These are phyloP conservation scores for Quercus alba DNA, from an alignment of 306 rosid genomes.

Conservation along the genomic window DNA sequence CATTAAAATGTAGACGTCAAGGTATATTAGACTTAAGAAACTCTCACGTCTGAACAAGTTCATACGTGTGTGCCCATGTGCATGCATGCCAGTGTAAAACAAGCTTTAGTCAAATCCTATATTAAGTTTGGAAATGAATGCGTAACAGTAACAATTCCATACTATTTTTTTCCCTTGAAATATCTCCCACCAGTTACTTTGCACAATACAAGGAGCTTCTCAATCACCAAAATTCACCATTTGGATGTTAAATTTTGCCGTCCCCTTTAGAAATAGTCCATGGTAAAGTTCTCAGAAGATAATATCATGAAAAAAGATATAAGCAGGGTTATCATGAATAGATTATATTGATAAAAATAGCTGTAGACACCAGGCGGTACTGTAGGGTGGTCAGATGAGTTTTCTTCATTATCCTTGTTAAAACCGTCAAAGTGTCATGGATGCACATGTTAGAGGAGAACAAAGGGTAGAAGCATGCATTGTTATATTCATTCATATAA, in stretches of 20 bases:
- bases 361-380: neutral
- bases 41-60: neutral
- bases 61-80: neutral
- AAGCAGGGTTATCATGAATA: neutral
- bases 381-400: neutral
- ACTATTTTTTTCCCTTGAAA: neutral
- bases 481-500: neutral
- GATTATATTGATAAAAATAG: neutral
- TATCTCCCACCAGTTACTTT: constrained; percentile 3
- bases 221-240: neutral
- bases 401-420: neutral
- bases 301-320: neutral
- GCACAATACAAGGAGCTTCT: neutral
- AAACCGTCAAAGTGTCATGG: neutral
- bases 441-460: neutral
- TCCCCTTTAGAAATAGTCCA: neutral
- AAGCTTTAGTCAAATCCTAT: neutral
- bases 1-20: neutral
- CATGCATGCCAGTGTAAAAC: neutral
- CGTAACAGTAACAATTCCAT: constrained; percentile 4
- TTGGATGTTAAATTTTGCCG: neutral
- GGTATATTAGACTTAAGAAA: neutral
- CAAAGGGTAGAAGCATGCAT: neutral
- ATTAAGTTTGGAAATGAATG: neutral
- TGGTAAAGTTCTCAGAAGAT: neutral